phyloP scores from a whole-genome alignment of 2,329 filamentous ascomycete species.

The Sphaerulina musiva region DNA sequence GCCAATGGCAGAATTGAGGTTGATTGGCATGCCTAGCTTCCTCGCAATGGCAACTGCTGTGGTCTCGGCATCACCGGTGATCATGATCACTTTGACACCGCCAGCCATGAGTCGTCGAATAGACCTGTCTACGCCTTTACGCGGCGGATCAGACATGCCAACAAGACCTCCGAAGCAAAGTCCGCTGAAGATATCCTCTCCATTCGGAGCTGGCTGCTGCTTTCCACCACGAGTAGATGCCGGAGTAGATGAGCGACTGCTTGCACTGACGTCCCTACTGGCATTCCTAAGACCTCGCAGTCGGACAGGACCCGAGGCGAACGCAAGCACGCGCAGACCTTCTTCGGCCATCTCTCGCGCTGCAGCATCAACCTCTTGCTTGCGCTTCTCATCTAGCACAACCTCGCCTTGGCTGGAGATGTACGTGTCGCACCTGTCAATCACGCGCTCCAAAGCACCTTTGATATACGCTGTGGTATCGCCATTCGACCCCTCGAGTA shows the following conservation, averaged over 20 bases:
- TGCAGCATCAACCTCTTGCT: slow-evolving; percentile 67
- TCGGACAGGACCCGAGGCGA: slow-evolving; percentile 69
- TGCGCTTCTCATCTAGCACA: slow-evolving; percentile 68
- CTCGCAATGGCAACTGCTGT: slow-evolving; percentile 90
- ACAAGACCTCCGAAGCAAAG: slow-evolving; percentile 87
- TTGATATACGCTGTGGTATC: slow-evolving; percentile 91
- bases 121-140: slow-evolving; percentile 80
- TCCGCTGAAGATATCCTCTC: slow-evolving; percentile 70
- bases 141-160: slow-evolving; percentile 94
- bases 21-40: slow-evolving; percentile 89
- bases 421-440: slow-evolving; percentile 85
- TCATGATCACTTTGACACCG: slow-evolving; percentile 97
- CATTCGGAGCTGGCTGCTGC: slow-evolving; percentile 3
- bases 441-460: slow-evolving; percentile 79
- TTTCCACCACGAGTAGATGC: slow-evolving; percentile 4
- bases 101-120: slow-evolving; percentile 87
- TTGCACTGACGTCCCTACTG: slow-evolving; percentile 15
- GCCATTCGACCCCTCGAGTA: slow-evolving; percentile 57
- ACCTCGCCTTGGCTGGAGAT: slow-evolving; percentile 82
- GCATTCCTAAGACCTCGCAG: slow-evolving; percentile 16
- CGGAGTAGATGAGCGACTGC: slow-evolving; percentile 23
- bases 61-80: slow-evolving; percentile 91
- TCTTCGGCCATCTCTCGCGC: slow-evolving; percentile 82
- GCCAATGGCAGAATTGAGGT: slow-evolving; percentile 52
- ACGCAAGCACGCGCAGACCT: slow-evolving; percentile 83